Base-by-base conservation (phyloP, 2,329 filamentous ascomycete genomes). In the Xylariaceae sp. region DNA sequence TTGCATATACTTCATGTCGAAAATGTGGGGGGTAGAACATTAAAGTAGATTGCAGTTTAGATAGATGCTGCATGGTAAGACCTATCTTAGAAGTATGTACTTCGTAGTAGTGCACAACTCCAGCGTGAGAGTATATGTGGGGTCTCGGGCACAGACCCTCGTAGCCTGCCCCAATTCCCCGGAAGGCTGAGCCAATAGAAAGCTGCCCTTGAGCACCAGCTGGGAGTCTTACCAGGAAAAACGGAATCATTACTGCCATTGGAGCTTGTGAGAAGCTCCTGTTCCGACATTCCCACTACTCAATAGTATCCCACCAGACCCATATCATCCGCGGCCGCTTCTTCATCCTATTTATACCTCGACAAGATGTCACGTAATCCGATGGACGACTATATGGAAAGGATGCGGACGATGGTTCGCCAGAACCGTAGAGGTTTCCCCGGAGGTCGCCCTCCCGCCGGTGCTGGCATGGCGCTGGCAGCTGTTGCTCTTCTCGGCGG, bases 401-500 rank as follows among this genome's bases (percentile, higher is more conserved):
- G 56, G 55, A 58, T 66, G 57, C 61, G 63, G 35, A 4, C 44
- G 6, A 57, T 69, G 51, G 55, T 65, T 48, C 62, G 70, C 73
- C 66, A 72, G 64, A 58, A 61, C 54, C 67, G 74, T 52, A 70
- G 74, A 47, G 73, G 75, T 55, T 73, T 73, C 47, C 72, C 74
- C 53, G 70, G 74, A 51, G 75, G 50, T 56, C 70, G 73, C 57
- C 76, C 77, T 40, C 69, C 74, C 58, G 72, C 76, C 33, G 72
- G 73, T 52, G 72, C 72, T 42, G 58, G 73, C 13, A 72, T 73
- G 29, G 74, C 73, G 27, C 48, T 81, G 41, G 68, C 72, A 24
- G 77, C 72, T 36, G 64, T 77, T 16, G 63, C 72, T 15, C 64
- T 83, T 26, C 66, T 82, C 36, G 75, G 74, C 13, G 79, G 79